phyloP scores from a whole-genome alignment of 2,329 filamentous ascomycete species.

The Didymosphaeria variabile region DNA sequence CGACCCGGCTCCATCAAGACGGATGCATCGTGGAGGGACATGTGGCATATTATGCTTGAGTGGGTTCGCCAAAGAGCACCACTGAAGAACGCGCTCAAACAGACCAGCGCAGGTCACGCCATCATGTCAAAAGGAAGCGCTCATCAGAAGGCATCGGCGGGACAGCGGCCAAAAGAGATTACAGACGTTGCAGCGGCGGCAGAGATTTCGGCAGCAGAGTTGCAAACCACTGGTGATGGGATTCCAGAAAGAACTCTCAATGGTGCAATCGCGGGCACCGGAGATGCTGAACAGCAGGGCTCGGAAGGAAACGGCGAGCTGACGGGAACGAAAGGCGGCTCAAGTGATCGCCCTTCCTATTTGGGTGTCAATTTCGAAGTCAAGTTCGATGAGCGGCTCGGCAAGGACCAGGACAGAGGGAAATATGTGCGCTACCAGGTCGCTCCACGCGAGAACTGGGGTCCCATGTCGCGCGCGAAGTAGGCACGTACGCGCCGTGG shows the following conservation, averaged over 20 bases:
- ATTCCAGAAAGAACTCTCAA: not conserved
- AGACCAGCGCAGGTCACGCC: constrained; percentile 74
- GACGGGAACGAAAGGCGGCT: not conserved
- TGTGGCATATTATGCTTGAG: constrained; percentile 94
- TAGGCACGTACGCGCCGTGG: constrained; percentile 24
- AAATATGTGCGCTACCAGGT: constrained; percentile 86
- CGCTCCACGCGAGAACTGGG: constrained; percentile 94
- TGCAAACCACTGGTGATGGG: not conserved
- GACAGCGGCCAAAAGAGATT: constrained; percentile 16
- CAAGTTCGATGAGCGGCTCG: constrained; percentile 82
- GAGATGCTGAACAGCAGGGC: too few species aligned
- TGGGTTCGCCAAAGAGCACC: constrained; percentile 86
- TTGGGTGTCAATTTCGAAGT: constrained; percentile 61
- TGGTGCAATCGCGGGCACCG: constrained; percentile 14
- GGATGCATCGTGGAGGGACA: constrained; percentile 85
- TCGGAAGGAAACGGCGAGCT: not conserved
- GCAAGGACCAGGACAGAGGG: constrained; percentile 70
- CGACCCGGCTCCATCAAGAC: constrained; percentile 92
- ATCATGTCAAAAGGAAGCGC: constrained; percentile 62
- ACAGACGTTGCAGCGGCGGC: constrained; percentile 9
- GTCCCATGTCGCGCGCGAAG: constrained; percentile 72
- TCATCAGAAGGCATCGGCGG: constrained; percentile 30
- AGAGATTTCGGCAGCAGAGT: constrained; percentile 14
- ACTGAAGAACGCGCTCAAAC: constrained; percentile 76
- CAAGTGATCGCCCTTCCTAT: constrained; percentile 30